Conservation (phyloP, 1,284 basidiomycete genomes). For the Tilletia indica region DNA sequence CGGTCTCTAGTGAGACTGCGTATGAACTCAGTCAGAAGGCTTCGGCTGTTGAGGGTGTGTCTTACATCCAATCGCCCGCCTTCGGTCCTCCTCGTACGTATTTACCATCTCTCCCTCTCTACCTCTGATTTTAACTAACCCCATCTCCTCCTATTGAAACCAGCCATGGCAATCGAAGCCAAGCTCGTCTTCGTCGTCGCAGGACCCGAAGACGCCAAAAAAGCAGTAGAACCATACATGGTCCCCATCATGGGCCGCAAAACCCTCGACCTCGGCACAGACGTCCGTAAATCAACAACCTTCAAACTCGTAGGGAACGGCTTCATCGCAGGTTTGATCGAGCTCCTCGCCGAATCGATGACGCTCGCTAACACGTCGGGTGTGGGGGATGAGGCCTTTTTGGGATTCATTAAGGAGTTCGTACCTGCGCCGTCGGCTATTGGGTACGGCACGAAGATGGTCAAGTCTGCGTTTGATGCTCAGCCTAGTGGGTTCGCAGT, state of each 20-base stretch:
- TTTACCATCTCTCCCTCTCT: not conserved
- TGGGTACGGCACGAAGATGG: conserved; percentile 17
- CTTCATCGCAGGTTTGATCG: conserved; percentile 60
- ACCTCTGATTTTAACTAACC: not conserved
- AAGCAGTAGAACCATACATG: conserved; percentile 71
- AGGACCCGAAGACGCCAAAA: conserved; percentile 80
- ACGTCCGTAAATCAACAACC: conserved; percentile 69
- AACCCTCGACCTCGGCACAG: conserved; percentile 64
- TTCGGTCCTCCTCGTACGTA: conserved; percentile 61
- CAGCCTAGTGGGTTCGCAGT: conserved; percentile 4
- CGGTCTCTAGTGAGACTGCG: conserved; percentile 21
- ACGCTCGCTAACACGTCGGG: conserved; percentile 82
- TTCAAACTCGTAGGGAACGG: conserved; percentile 68
- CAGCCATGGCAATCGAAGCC: conserved; percentile 65
- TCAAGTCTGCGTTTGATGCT: conserved; percentile 12
- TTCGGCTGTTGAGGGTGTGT: conserved; percentile 11
- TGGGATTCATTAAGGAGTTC: conserved; percentile 43
- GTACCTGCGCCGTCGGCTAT: conserved; percentile 9
- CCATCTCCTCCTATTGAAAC: too few relatives aligned
- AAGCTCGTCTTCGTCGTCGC: conserved; percentile 75
- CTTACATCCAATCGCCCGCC: conserved; percentile 64
- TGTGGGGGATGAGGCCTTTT: conserved; percentile 66
- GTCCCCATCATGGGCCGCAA: conserved; percentile 60
- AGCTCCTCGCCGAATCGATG: conserved; percentile 75
- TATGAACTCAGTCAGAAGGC: not conserved